A percentile compares a stretch with the other conserved stretches of the same genome.
phyloP scores from a whole-genome alignment of 148 eudicot species.

The Silene uniflora region DNA sequence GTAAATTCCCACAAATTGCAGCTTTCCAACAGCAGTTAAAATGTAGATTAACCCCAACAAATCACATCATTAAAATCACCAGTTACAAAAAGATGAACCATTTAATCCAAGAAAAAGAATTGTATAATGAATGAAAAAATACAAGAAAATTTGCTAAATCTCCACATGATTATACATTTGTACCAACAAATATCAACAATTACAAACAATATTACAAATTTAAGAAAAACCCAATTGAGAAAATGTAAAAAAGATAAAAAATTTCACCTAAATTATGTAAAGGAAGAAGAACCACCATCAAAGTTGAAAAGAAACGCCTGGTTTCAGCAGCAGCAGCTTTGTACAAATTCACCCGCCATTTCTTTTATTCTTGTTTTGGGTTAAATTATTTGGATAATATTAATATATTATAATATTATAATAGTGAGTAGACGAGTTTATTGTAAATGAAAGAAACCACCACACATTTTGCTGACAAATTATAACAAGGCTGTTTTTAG shows the following conservation, averaged over 20 bases:
- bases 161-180: background rate
- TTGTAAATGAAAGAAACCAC: slow-evolving; percentile 30
- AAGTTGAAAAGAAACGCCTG: slow-evolving; percentile 22
- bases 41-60: background rate
- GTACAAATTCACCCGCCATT: slow-evolving; percentile 32
- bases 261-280: slow-evolving; percentile 10
- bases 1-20: slow-evolving; percentile 1
- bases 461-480: slow-evolving; percentile 22
- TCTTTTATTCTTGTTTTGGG: background rate
- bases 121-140: background rate
- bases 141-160: background rate
- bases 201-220: background rate
- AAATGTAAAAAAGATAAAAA: background rate
- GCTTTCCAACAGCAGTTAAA: background rate
- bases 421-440: slow-evolving; percentile 7
- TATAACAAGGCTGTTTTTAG: slow-evolving; percentile 18
- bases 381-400: background rate
- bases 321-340: slow-evolving; percentile 15
- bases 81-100: slow-evolving; percentile 8
- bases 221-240: background rate
- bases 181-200: background rate
- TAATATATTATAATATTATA: too few relatives aligned
- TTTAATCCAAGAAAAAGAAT: background rate
- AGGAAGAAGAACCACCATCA: slow-evolving; percentile 34
- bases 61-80: background rate